phyloP scores from a whole-genome alignment of 2,329 filamentous ascomycete species.

The Epichloe scottii region DNA sequence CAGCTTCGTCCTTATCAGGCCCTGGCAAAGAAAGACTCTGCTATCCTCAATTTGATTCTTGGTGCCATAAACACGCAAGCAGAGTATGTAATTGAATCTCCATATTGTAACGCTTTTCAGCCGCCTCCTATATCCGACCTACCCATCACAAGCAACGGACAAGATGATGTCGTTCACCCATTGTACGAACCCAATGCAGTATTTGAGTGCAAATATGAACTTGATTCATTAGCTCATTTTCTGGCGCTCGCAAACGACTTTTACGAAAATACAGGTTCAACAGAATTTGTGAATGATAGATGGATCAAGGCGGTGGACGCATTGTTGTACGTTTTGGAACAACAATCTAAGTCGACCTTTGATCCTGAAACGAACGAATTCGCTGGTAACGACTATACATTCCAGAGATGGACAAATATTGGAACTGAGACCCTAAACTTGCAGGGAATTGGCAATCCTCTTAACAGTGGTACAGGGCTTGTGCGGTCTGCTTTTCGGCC shows the following conservation, averaged over 20 bases:
- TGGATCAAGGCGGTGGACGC: conserved; percentile 72
- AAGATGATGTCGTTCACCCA: conserved; percentile 76
- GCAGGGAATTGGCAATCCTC: conserved; percentile 75
- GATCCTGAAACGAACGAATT: conserved; percentile 51
- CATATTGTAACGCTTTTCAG: conserved; percentile 98
- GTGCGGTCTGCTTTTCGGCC: conserved; percentile 87
- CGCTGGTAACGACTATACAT: conserved; percentile 69
- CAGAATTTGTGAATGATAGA: conserved; percentile 62
- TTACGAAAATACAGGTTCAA: conserved; percentile 64
- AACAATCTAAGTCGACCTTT: conserved; percentile 76
- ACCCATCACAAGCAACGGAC: conserved; percentile 59
- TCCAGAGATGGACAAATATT: conserved; percentile 64
- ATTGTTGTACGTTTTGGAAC: conserved; percentile 58
- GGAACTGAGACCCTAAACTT: conserved; percentile 87
- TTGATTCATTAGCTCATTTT: conserved; percentile 90
- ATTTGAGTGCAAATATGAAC: conserved; percentile 98
- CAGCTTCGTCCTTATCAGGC: conserved; percentile 84
- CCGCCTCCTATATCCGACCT: conserved; percentile 77
- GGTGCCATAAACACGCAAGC: conserved; percentile 94
- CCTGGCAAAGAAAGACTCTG: conserved; percentile 68
- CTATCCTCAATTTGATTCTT: conserved; percentile 67
- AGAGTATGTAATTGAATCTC: conserved; percentile 86
- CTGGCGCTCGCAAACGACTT: conserved; percentile 78
- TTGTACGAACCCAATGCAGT: conserved; percentile 72
- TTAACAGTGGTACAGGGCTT: conserved; percentile 72